Percentiles rank a stretch among this genome's conserved stretches.
phyloP scores from a whole-genome alignment of 2,329 filamentous ascomycete genomes.

The Chaetoscypha palmicola region DNA sequence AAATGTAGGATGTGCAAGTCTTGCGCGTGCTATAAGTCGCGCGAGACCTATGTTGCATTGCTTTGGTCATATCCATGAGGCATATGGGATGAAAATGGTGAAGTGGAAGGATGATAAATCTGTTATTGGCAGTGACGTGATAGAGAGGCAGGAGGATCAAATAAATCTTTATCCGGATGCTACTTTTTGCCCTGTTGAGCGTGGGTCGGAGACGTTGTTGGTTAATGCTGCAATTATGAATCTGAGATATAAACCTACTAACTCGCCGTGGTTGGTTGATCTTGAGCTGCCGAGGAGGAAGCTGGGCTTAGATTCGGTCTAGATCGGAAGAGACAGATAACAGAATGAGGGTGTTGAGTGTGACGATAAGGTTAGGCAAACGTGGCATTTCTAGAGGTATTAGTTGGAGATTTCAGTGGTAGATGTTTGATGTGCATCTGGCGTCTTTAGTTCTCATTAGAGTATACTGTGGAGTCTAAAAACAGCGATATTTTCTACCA shows the following conservation, averaged over 20 bases:
- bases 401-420: no score
- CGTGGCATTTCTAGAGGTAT: no score
- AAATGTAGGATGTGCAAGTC: slow-evolving; percentile 43
- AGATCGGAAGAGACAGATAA: no score
- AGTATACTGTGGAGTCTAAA: no score
- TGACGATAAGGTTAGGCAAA: no score
- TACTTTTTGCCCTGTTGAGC: slow-evolving; percentile 7
- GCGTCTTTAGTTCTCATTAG: no score
- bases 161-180: slow-evolving; percentile 8
- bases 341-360: no score
- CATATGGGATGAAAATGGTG: slow-evolving; percentile 43
- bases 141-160: slow-evolving; percentile 18
- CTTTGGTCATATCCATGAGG: slow-evolving; percentile 58
- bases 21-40: slow-evolving; percentile 44
- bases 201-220: slow-evolving; percentile 47
- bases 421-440: no score
- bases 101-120: slow-evolving; percentile 39
- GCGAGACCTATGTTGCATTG: slow-evolving; percentile 49
- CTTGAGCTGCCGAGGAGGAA: slow-evolving; percentile 1
- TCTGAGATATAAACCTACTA: slow-evolving; percentile 24
- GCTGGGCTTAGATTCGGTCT: no score
- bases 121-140: slow-evolving; percentile 5
- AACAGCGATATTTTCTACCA: no score
- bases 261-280: slow-evolving; percentile 9
- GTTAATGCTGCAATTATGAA: slow-evolving; percentile 51